Evolutionary conservation across 352 stramenopile species (phyloP).

Genomic region (Phytopythium cucurbitacearum): DNA sequence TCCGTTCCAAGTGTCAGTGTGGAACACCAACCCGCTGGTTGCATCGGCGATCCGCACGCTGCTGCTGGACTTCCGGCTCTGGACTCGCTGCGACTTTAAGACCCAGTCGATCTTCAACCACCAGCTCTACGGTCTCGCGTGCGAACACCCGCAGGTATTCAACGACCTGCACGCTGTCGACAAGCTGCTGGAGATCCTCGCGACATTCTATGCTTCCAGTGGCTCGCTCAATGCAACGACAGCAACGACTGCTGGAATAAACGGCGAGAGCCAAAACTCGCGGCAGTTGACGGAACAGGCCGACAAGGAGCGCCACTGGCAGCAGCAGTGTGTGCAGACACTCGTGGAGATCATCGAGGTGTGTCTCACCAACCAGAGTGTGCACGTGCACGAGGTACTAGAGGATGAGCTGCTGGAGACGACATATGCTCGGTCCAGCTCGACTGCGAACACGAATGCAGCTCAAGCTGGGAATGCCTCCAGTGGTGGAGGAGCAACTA

Average conservation of each 20-base stretch:
- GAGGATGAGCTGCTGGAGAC: constrained; percentile 72
- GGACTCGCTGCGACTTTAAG: constrained; percentile 58
- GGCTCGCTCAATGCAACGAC: neutral
- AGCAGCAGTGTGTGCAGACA: constrained; percentile 70
- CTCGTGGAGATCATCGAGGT: constrained; percentile 75
- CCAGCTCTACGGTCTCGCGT: constrained; percentile 69
- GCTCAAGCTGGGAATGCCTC: constrained; percentile 2
- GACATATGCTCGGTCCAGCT: constrained; percentile 39
- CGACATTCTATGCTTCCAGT: constrained; percentile 36
- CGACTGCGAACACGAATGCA: constrained; percentile 2
- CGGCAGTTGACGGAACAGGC: constrained; percentile 35
- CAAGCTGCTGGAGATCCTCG: constrained; percentile 63
- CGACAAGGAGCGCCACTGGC: constrained; percentile 66
- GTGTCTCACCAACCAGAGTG: constrained; percentile 73
- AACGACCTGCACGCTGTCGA: constrained; percentile 59
- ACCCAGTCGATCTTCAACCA: constrained; percentile 81
- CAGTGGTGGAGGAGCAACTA: constrained; percentile 8
- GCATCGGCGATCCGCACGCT: constrained; percentile 56
- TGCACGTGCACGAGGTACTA: constrained; percentile 55
- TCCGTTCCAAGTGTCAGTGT: constrained; percentile 59
- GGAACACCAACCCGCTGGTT: constrained; percentile 73
- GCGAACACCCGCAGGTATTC: constrained; percentile 58
- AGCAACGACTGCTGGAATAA: neutral
- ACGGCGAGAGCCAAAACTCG: constrained; percentile 24
- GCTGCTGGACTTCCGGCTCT: constrained; percentile 68